Evolutionary conservation across 2,329 filamentous ascomycete genomes (phyloP).

Genomic region (Fusarium dlaminii): DNA sequence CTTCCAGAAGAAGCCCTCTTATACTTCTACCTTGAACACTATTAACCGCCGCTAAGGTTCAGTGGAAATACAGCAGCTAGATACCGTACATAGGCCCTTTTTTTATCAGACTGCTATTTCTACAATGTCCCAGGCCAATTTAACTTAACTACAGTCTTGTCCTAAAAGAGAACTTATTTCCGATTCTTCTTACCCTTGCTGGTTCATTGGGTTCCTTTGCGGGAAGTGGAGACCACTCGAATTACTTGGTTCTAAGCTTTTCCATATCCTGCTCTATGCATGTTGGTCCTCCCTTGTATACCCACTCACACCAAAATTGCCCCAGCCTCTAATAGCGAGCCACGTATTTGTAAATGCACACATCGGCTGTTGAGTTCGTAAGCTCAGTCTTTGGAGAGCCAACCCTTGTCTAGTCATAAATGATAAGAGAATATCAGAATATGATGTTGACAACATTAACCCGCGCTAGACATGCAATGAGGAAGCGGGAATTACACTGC

Average conservation of each 20-base stretch:
- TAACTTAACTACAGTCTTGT: background rate
- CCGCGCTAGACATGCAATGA: background rate
- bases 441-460: background rate
- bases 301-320: background rate
- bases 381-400: background rate
- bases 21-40: conserved; percentile 11
- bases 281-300: background rate
- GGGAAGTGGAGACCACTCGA: background rate
- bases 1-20: conserved; percentile 18
- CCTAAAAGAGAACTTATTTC: background rate
- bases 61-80: background rate
- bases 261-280: background rate
- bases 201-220: background rate
- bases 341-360: background rate
- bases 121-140: background rate
- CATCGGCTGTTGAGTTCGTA: background rate
- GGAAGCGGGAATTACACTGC: background rate
- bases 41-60: background rate
- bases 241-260: background rate
- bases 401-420: background rate
- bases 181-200: background rate
- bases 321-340: background rate
- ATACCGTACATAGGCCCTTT: background rate
- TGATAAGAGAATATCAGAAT: background rate
- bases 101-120: background rate